A percentile compares a stretch with the other conserved stretches of the same genome.
These are phyloP conservation scores for Solanum etuberosum DNA, from an alignment of 257 asterid genomes.

Conservation along the genomic window DNA sequence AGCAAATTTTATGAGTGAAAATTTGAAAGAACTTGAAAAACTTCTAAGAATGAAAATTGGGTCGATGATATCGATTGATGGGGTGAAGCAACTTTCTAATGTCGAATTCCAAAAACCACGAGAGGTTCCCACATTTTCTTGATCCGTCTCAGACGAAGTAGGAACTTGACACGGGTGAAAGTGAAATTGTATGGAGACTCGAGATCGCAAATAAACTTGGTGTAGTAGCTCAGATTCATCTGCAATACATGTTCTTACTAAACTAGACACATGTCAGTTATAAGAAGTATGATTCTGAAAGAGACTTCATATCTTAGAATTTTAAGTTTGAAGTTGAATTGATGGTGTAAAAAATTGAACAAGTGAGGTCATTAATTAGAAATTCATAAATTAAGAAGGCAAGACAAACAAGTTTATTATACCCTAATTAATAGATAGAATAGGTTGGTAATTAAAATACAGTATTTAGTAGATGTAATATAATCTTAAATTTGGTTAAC, in stretches of 20 bases:
- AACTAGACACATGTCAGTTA: no score
- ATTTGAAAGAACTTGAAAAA: background rate
- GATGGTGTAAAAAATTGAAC: background rate
- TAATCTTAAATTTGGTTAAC: background rate
- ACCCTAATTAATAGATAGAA: background rate
- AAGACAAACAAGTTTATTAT: background rate
- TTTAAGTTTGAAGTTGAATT: background rate
- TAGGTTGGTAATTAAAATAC: background rate
- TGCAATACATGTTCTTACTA: background rate
- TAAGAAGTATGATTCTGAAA: background rate
- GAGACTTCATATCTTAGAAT: background rate
- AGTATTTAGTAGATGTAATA: background rate
- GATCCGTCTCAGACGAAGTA: background rate
- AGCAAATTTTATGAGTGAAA: background rate
- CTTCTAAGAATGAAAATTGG: background rate
- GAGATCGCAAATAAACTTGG: background rate
- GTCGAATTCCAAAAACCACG: background rate
- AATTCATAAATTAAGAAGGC: no score
- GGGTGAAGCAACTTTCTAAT: background rate
- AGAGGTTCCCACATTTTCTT: background rate
- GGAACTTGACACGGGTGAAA: background rate
- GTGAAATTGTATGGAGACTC: background rate
- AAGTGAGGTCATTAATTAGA: background rate
- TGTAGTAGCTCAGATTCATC: background rate
- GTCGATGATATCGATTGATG: background rate